A percentile compares a stretch with the other conserved stretches of the same genome.
These are phyloP conservation scores for Hypomontagnella submonticulosa DNA, from an alignment of 495 filamentous ascomycete species.

Conservation along the genomic window DNA sequence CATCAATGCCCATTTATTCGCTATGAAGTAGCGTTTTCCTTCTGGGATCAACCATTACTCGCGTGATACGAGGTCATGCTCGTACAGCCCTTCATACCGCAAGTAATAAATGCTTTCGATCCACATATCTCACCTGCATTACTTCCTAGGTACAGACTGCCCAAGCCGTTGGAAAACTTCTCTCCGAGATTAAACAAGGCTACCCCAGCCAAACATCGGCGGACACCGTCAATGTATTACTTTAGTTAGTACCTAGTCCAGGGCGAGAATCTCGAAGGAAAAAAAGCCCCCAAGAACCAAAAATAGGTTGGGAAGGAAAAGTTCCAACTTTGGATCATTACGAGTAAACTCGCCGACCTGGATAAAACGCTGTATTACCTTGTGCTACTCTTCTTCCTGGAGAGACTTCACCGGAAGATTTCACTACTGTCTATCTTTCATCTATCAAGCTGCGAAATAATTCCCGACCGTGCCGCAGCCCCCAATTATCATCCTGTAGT, in stretches of 20 bases:
- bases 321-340: background rate
- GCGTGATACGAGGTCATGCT: constrained; percentile 41
- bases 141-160: constrained; percentile 10
- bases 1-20: no score
- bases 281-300: constrained; percentile 5
- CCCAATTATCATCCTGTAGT: constrained; percentile 29
- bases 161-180: constrained; percentile 43
- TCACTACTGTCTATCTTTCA: constrained; percentile 3
- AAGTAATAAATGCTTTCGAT: constrained; percentile 27
- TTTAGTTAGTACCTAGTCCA: background rate
- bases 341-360: constrained; percentile 18
- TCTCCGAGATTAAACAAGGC: constrained; percentile 37
- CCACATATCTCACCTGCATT: constrained; percentile 37
- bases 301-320: background rate
- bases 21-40: constrained; percentile 22
- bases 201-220: constrained; percentile 25
- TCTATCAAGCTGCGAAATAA: constrained; percentile 14
- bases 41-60: constrained; percentile 22
- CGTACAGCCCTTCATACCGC: constrained; percentile 2
- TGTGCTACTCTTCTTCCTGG: constrained; percentile 12
- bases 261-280: background rate
- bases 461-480: constrained; percentile 19
- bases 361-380: constrained; percentile 7
- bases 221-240: constrained; percentile 1
- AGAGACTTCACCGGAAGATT: constrained; percentile 23